These are phyloP conservation scores for Zygnema cylindricum DNA, from an alignment of 139 green algal genomes.

Conservation along the genomic window DNA sequence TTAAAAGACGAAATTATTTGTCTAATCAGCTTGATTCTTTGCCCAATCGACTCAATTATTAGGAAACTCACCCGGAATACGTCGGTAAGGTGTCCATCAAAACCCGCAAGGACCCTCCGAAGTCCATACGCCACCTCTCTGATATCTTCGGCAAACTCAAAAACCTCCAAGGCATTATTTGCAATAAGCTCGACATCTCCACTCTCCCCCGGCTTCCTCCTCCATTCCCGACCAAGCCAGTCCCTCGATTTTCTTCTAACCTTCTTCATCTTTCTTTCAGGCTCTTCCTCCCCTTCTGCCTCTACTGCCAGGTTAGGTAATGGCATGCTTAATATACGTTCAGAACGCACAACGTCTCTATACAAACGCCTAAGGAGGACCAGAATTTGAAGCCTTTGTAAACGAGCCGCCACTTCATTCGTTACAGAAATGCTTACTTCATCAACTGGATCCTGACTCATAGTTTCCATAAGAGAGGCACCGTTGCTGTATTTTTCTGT, in stretches of 20 bases:
- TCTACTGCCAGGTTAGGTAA: constrained; percentile 18
- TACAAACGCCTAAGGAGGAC: constrained; percentile 48
- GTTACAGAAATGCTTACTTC: constrained; percentile 18
- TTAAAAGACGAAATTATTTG: not conserved
- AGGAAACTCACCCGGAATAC: constrained; percentile 36
- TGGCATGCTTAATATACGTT: constrained; percentile 36
- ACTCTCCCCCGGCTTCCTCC: not conserved
- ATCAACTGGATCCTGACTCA: not conserved
- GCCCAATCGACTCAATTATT: not conserved
- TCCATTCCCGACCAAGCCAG: not conserved
- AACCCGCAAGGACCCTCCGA: constrained; percentile 4
- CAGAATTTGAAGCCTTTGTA: constrained; percentile 44
- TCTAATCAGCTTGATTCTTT: not conserved
- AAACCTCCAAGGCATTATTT: constrained; percentile 36
- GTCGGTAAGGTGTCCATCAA: constrained; percentile 23
- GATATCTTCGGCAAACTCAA: constrained; percentile 37
- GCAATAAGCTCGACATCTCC: constrained; percentile 16
- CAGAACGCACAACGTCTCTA: constrained; percentile 34
- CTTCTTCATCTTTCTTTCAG: not conserved
- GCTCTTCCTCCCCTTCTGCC: constrained; percentile 18
- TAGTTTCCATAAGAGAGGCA: not conserved
- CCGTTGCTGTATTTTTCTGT: not conserved
- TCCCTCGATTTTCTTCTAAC: not conserved
- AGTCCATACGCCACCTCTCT: constrained; percentile 34
- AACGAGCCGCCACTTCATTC: constrained; percentile 10